Base-by-base conservation (phyloP, 2,329 filamentous ascomycete species). In the Claviceps cyperi region DNA sequence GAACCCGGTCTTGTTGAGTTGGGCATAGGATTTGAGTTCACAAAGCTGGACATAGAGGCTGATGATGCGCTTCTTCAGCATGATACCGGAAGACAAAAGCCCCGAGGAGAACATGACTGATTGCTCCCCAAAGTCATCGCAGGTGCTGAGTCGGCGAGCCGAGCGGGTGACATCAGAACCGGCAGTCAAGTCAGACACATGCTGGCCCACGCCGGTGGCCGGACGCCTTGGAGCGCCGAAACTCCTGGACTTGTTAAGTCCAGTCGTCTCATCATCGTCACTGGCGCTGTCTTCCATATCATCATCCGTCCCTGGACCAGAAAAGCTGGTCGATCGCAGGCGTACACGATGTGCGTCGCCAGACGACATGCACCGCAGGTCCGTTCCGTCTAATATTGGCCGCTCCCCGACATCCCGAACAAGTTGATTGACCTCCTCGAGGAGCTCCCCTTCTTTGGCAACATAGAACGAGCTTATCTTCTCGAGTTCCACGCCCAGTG, bases 1-100 rank as follows among this genome's bases (percentile, higher is more conserved):
- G 69, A 98, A 98, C 13, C 92, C 92, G 0, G 92, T 98, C 68
- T 86, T 85, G 74, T 98, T 98, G 54, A 98, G 79, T 69, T 97
- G 91, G 50, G 90, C 83, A 62, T 90, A 98, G 2, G 91, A 97
- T 63, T 95, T 94, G 60, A 98, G 78, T 66, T 96, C 92, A 69
- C 91, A 96, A 17, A 97, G 73, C 56, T 87, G 85, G 44, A 98
- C 92, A 62, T 96, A 98, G 53, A 90, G 73, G 62, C 81, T 81
- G 56, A 94, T 81, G 50, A 88, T 84, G 50, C 90, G 81, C 71
- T 95, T 96, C 75, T 97, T 97, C 55, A 98, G 70, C 60, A 89
- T 91, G 56, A 97, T 85, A 24, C 78, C 78, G 1, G 84, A 80
- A 45, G 76, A 79, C 60, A 76, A 79, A 15, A 77, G 61, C 2